phyloP scores from a whole-genome alignment of 176 grass and related monocot genomes.

The Alopecurus myosuroides region DNA sequence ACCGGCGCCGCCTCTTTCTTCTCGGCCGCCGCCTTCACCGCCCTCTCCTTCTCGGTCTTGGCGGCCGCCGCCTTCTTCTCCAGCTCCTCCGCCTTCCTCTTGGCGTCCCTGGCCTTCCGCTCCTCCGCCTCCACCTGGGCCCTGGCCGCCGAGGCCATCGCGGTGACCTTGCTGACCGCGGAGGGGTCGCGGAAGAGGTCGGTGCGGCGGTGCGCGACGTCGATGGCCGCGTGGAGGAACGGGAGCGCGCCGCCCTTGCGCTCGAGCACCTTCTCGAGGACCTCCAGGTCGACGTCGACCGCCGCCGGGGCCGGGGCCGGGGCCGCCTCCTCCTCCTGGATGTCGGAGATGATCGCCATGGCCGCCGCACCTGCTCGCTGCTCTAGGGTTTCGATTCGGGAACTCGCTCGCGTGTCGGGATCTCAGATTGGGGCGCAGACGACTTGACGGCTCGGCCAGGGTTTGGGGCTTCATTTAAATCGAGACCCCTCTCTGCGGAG shows the following conservation, averaged over 20 bases:
- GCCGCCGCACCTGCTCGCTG: not conserved
- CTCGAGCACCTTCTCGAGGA: slow-evolving; percentile 48
- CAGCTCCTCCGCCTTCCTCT: slow-evolving; percentile 34
- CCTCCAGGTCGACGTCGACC: slow-evolving; percentile 32
- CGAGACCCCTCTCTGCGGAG: not conserved
- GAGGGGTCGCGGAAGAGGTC: slow-evolving; percentile 63
- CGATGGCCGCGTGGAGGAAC: slow-evolving; percentile 67
- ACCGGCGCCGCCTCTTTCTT: not conserved
- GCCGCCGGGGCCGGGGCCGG: slow-evolving; percentile 7
- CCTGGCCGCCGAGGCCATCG: slow-evolving; percentile 51
- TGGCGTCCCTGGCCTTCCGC: slow-evolving; percentile 29
- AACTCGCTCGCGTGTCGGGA: not conserved
- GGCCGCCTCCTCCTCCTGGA: slow-evolving; percentile 59
- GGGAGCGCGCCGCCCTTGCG: slow-evolving; percentile 53
- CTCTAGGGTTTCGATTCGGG: not conserved
- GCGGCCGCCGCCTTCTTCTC: slow-evolving; percentile 8
- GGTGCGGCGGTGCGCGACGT: slow-evolving; percentile 46
- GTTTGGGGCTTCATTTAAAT: not conserved
- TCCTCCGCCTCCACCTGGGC: slow-evolving; percentile 69
- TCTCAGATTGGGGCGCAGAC: not conserved
- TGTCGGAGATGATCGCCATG: slow-evolving; percentile 90
- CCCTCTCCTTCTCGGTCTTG: slow-evolving; percentile 14
- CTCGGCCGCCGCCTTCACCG: slow-evolving; percentile 9
- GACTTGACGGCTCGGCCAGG: not conserved
- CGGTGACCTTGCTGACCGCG: slow-evolving; percentile 49